Conservation (phyloP, 225 moss, liverwort and hornwort species). For the Bryoerythrophyllum caledonicum region DNA sequence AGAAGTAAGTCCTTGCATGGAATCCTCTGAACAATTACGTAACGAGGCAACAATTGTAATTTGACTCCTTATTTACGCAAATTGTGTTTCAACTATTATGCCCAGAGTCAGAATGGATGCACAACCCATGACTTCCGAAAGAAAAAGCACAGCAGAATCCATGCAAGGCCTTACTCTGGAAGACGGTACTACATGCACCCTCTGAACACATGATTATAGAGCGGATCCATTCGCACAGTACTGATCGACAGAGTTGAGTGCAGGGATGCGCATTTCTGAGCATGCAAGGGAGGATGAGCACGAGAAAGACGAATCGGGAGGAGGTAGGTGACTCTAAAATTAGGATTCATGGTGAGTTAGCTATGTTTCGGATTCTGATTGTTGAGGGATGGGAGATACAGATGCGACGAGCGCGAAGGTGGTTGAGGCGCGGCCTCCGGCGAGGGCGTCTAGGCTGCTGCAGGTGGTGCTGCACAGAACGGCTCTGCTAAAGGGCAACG, state of each 20-base stretch:
- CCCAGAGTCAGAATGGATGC: constrained; percentile 30
- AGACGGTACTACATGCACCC: constrained; percentile 23
- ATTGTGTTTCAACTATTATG: not conserved
- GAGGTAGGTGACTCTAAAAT: not conserved
- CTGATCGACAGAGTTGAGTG: constrained; percentile 4
- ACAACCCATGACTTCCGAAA: constrained; percentile 2
- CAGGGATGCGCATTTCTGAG: constrained; percentile 23
- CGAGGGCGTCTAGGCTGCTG: constrained; percentile 1
- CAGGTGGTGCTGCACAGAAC: constrained; percentile 48
- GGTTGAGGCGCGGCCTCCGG: constrained; percentile 2
- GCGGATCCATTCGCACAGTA: not conserved
- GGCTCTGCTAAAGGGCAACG: constrained; percentile 29
- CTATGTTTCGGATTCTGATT: too few species aligned
- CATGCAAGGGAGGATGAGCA: constrained; percentile 10
- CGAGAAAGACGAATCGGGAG: not conserved
- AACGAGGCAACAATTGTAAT: not conserved
- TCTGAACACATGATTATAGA: not conserved
- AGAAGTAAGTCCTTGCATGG: not conserved
- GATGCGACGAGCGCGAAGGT: not conserved
- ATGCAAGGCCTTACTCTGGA: constrained; percentile 41
- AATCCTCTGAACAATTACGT: not conserved
- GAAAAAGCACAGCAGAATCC: constrained; percentile 20
- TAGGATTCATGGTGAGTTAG: too few species aligned
- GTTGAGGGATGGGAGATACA: not conserved
- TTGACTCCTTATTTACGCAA: not conserved